These are phyloP conservation scores for Aspergillus thermomutatus DNA, from an alignment of 2,329 filamentous ascomycete genomes.

Conservation along the genomic window DNA sequence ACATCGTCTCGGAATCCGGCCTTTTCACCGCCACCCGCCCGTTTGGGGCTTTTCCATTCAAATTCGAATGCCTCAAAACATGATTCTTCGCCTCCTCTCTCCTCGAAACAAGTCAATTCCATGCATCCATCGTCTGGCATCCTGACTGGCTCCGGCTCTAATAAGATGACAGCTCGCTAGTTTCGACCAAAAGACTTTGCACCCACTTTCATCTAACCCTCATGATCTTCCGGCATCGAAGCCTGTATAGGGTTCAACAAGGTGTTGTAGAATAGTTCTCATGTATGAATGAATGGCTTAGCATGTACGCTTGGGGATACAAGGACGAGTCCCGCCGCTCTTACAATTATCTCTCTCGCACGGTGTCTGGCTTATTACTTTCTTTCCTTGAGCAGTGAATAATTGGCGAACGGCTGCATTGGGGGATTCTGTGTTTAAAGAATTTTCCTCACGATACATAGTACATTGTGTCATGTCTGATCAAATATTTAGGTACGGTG, in stretches of 20 bases:
- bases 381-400: slow-evolving; percentile 14
- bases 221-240: neutral
- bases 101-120: slow-evolving; percentile 27
- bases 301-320: slow-evolving; percentile 19
- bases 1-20: slow-evolving; percentile 23
- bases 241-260: slow-evolving; percentile 13
- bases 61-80: slow-evolving; percentile 24
- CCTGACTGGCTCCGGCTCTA: slow-evolving; percentile 27
- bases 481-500: neutral
- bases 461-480: neutral
- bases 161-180: slow-evolving; percentile 33
- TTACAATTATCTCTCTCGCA: neutral
- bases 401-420: slow-evolving; percentile 8
- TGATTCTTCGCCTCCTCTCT: slow-evolving; percentile 30
- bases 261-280: slow-evolving; percentile 16
- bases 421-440: slow-evolving; percentile 3
- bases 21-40: slow-evolving; percentile 33
- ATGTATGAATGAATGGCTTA: slow-evolving; percentile 22
- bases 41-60: slow-evolving; percentile 33
- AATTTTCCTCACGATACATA: neutral
- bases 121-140: slow-evolving; percentile 31
- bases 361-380: slow-evolving; percentile 2
- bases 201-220: neutral
- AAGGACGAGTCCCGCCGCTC: slow-evolving; percentile 9
- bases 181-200: neutral